These are phyloP conservation scores for Verbascum thapsus DNA, from an alignment of 257 asterid species.

Conservation along the genomic window DNA sequence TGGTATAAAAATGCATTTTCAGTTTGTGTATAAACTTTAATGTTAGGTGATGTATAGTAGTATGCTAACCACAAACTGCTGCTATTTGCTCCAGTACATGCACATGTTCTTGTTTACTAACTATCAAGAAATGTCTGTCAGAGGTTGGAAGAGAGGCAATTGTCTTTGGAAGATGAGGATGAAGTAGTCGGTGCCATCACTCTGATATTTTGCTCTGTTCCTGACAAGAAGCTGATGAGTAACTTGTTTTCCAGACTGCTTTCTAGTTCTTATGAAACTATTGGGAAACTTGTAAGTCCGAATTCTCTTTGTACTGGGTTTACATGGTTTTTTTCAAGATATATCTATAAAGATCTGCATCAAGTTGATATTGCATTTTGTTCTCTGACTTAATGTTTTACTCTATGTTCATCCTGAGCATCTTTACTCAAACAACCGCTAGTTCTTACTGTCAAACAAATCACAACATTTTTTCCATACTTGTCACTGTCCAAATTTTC, in stretches of 20 bases:
- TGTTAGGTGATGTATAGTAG: background rate
- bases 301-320: conserved; percentile 8
- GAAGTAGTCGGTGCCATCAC: conserved; percentile 78
- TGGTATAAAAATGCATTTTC: background rate
- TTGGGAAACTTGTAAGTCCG: conserved; percentile 73
- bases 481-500: background rate
- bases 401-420: conserved; percentile 21
- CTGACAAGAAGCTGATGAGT: conserved; percentile 73
- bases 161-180: conserved; percentile 79
- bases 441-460: conserved; percentile 15
- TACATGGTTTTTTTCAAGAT: conserved; percentile 16
- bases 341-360: conserved; percentile 17
- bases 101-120: conserved; percentile 27
- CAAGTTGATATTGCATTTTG: conserved; percentile 23
- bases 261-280: conserved; percentile 66
- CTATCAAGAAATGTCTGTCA: conserved; percentile 40
- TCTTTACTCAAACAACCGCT: conserved; percentile 16
- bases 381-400: conserved; percentile 14
- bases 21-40: conserved; percentile 6
- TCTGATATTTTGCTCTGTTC: conserved; percentile 65
- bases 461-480: conserved; percentile 13
- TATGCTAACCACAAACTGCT: background rate
- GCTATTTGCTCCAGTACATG: background rate
- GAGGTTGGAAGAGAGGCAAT: conserved; percentile 74
- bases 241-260: conserved; percentile 68